phyloP scores from a whole-genome alignment of 257 asterid genomes.

The Gentiana straminea region DNA sequence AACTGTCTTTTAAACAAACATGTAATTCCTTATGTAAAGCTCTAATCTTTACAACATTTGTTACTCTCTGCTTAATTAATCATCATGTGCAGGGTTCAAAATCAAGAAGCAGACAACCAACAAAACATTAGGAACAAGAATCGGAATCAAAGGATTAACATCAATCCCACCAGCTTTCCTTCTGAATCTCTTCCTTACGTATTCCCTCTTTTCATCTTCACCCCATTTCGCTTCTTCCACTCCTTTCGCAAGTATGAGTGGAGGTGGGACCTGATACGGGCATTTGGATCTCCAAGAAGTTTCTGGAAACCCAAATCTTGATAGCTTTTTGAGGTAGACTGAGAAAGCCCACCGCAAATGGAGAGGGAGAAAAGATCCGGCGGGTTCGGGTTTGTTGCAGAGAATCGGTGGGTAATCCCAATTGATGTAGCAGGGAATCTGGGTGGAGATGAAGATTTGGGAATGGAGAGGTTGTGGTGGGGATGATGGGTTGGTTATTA shows the following conservation, averaged over 20 bases:
- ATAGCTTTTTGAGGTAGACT: constrained; percentile 36
- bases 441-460: constrained; percentile 59
- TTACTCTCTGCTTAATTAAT: too few species aligned
- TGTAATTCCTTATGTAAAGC: too few species aligned
- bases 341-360: constrained; percentile 42
- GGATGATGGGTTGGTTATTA: constrained; percentile 52
- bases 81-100: constrained; percentile 40
- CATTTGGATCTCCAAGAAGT: constrained; percentile 92
- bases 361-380: constrained; percentile 20
- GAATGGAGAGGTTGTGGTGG: constrained; percentile 57
- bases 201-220: constrained; percentile 44
- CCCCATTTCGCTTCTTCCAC: constrained; percentile 72
- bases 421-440: constrained; percentile 72
- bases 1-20: too few species aligned
- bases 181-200: constrained; percentile 40
- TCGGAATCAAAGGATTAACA: constrained; percentile 43
- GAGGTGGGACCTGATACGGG: constrained; percentile 70
- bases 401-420: constrained; percentile 97
- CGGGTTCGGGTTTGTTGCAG: constrained; percentile 28
- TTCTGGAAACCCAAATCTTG: constrained; percentile 38
- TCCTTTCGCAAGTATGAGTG: constrained; percentile 53
- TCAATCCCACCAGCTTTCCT: constrained; percentile 34
- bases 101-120: constrained; percentile 32
- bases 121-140: constrained; percentile 56
- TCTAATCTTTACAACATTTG: too few species aligned